These are phyloP conservation scores for Termitomyces sp. DNA, from an alignment of 768 basidiomycete genomes.

Conservation along the genomic window DNA sequence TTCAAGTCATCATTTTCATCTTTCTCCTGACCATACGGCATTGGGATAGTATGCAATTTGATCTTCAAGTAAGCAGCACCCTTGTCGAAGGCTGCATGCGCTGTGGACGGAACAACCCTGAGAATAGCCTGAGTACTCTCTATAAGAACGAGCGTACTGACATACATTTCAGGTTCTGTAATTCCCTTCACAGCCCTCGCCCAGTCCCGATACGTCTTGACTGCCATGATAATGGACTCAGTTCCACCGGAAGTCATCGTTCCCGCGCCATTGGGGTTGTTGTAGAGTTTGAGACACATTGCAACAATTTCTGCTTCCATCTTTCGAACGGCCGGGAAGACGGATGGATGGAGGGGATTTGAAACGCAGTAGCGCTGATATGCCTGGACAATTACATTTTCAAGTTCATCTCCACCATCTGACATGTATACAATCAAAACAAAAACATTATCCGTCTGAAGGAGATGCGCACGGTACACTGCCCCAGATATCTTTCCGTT, in stretches of 20 bases:
- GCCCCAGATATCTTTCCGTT: constrained; percentile 78
- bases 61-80: constrained; percentile 83
- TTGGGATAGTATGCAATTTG: constrained; percentile 84
- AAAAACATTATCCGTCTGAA: background rate
- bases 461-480: constrained; percentile 64
- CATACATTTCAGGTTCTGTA: constrained; percentile 88
- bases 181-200: constrained; percentile 81
- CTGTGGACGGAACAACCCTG: constrained; percentile 79
- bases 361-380: constrained; percentile 79
- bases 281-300: constrained; percentile 82
- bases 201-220: constrained; percentile 95
- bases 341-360: constrained; percentile 89
- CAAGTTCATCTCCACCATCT: constrained; percentile 84
- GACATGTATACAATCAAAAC: background rate
- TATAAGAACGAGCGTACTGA: constrained; percentile 1
- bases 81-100: constrained; percentile 95
- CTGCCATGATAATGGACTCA: constrained; percentile 92
- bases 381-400: constrained; percentile 72
- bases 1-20: too few relatives aligned
- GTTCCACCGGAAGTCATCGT: constrained; percentile 95
- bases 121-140: background rate
- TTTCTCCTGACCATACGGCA: too few relatives aligned
- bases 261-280: constrained; percentile 81
- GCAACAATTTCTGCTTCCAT: constrained; percentile 96
- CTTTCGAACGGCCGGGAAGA: constrained; percentile 88